Base-by-base conservation (phyloP, 2,329 filamentous ascomycete species). In the Diaporthe velutina region DNA sequence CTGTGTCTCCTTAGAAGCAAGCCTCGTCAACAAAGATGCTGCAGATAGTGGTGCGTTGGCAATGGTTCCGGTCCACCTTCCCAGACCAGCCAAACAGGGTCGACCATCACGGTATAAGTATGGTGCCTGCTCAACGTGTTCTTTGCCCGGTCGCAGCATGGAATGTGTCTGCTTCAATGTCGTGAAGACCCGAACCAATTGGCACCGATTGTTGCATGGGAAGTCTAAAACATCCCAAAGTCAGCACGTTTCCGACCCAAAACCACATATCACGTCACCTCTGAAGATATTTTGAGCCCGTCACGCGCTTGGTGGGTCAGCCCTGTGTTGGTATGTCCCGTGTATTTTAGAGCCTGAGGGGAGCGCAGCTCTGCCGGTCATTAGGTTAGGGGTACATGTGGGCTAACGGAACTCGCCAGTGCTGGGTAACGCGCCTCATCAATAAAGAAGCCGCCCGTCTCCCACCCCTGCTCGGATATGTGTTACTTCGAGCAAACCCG, bases 401-500 rank as follows among this genome's bases (percentile, higher is more conserved):
- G 45, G 70, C 70, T 72, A 72, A 72, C 70, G 57, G 25, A 54
- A 30, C 33, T 52, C 38, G 9, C 22, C 57, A 72, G 70, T 64
- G 38, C 28, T 50, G 57, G 57, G 33, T 30, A 72, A 60, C 70
- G 54, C 54, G 52, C 45, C 45, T 71, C 58, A 7, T 33, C 25
- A n/a, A 72, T 60, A 52, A 73, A 70, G 73, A 77, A 52, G 12
- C 61, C 50, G 25, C 38, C 25, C n/a, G 28, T 25, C 45, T 54
- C 35, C 28, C 57, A 42, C 13, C 57, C 42, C n/a, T 52, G 48
- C 30, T 15, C 48, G 19, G 33, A 30, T 58, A 98, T 98, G 96
- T 98, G 96, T 88, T 98, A 97, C 89, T 98, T 96, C 88, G 95
- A 98, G 81, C 94, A 96, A 85, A 95, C 93, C 83, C 90, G 91